Base-by-base conservation (phyloP, 2,329 filamentous ascomycete species). In the Venturia pyrina region DNA sequence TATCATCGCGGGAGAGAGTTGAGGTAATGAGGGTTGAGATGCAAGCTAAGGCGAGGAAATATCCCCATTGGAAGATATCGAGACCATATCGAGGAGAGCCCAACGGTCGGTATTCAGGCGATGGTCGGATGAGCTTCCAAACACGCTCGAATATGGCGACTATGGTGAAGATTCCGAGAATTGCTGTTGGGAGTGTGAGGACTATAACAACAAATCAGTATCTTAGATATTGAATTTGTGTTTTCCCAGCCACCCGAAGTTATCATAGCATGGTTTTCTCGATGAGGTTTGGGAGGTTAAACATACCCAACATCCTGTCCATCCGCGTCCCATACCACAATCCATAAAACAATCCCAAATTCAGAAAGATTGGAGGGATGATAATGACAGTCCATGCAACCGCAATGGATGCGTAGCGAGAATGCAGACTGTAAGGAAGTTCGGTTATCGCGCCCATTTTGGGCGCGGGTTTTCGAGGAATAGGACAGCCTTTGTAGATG, bases 51-150 rank as follows among this genome's bases (percentile, higher is more conserved):
- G 53, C 64, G 24, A 62, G 11, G 43, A 66, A 66, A 32, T 66
- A 66, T 5, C 64, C 64, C 64, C 64, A 66, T 62, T 66, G 64
- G 32, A 66, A 66, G 41, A 66, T 53, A 53, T 66, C 64, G 13
- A 66, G 40, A 13, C 19, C 64, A 19, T 66, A 66, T 5, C 64
- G 53, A 4, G 64, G 64, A 6, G 64, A 61, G 28, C 44, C 44
- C 5, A 62, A 28, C 6, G 64, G 64, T 1, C 64, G 64, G 43
- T 46, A 66, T n/a, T 62, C 3, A 19, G 64, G 64, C 15, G 53
- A 43, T 2, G 59, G 56, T 8, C 46, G 53, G 41, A 53, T 37
- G 2, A 66, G 40, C 40, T 66, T 66, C 10, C 15, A 66, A 40
- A 66, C 13, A 6, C 64, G 19, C n/a, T 66, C 64, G 19, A 66